These are phyloP conservation scores for Capsicum pubescens DNA, from an alignment of 257 asterid genomes.

Conservation along the genomic window DNA sequence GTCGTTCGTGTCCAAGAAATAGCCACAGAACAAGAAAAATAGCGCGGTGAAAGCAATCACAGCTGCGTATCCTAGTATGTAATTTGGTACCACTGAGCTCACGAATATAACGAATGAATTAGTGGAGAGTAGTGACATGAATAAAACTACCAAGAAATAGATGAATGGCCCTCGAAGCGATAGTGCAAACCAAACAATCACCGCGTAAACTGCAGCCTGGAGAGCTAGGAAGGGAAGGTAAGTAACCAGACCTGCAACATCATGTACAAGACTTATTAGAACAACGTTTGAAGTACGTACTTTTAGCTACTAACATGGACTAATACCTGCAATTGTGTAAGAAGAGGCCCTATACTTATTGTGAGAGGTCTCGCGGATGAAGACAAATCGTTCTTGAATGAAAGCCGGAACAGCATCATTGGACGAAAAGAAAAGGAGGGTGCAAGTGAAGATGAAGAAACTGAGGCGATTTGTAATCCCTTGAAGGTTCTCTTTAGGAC, in stretches of 20 bases:
- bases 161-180: constrained; percentile 52
- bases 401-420: constrained; percentile 94
- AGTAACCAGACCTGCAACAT: constrained; percentile 70
- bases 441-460: constrained; percentile 84
- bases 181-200: constrained; percentile 74
- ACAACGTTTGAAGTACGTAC: neutral
- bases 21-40: constrained; percentile 82
- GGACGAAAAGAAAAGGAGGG: constrained; percentile 84
- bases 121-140: constrained; percentile 67
- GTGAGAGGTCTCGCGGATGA: constrained; percentile 81
- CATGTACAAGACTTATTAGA: neutral
- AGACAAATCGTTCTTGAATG: constrained; percentile 84
- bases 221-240: constrained; percentile 79
- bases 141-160: constrained; percentile 70
- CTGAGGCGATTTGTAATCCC: constrained; percentile 78
- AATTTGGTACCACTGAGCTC: constrained; percentile 84
- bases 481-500: constrained; percentile 50
- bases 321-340: constrained; percentile 72
- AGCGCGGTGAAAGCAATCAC: constrained; percentile 89
- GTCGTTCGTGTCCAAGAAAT: constrained; percentile 55
- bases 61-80: constrained; percentile 85
- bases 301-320: neutral
- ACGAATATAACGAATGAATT: constrained; percentile 84
- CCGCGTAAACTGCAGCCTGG: constrained; percentile 70
- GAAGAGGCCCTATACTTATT: constrained; percentile 88